Conservation (phyloP, 208 protist species). For the Strigomonas culicis region DNA sequence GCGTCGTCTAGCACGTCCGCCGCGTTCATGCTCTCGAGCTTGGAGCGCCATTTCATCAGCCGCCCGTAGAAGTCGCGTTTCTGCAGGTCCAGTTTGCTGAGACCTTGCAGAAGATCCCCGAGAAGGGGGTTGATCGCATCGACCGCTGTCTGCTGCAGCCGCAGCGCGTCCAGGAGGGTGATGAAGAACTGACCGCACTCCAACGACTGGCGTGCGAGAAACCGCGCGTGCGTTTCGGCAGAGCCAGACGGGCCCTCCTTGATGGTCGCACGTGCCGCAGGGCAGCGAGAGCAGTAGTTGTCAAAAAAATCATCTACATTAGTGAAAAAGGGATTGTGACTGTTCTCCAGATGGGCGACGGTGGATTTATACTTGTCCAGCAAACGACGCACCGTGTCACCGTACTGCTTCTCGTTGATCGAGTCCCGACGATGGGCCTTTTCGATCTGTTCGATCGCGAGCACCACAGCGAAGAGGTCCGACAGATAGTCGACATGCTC, state of each 20-base stretch:
- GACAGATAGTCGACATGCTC: slow-evolving; percentile 92
- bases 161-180: slow-evolving; percentile 90
- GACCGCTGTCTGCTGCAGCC: slow-evolving; percentile 87
- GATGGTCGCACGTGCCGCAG: slow-evolving; percentile 58
- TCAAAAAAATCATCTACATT: slow-evolving; percentile 91
- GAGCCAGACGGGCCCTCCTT: slow-evolving; percentile 42
- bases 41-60: slow-evolving; percentile 60
- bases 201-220: slow-evolving; percentile 63
- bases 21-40: slow-evolving; percentile 88
- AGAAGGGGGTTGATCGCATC: slow-evolving; percentile 91
- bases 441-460: slow-evolving; percentile 94
- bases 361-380: slow-evolving; percentile 95
- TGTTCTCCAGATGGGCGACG: slow-evolving; percentile 58
- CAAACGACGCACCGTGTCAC: slow-evolving; percentile 75
- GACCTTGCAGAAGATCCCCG: slow-evolving; percentile 74
- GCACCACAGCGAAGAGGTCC: slow-evolving; percentile 93
- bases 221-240: slow-evolving; percentile 35
- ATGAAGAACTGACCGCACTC: slow-evolving; percentile 94
- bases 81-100: slow-evolving; percentile 39
- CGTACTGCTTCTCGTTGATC: slow-evolving; percentile 88
- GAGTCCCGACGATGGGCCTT: slow-evolving; percentile 91
- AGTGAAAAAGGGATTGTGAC: slow-evolving; percentile 70
- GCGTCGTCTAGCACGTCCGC: slow-evolving; percentile 83
- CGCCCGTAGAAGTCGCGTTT: slow-evolving; percentile 58
- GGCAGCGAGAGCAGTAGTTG: slow-evolving; percentile 78